A percentile compares a stretch with the other conserved stretches of the same genome.
Evolutionary conservation across 2,329 filamentous ascomycete genomes (phyloP).

Genomic region (Reticulascus tulasneorum): DNA sequence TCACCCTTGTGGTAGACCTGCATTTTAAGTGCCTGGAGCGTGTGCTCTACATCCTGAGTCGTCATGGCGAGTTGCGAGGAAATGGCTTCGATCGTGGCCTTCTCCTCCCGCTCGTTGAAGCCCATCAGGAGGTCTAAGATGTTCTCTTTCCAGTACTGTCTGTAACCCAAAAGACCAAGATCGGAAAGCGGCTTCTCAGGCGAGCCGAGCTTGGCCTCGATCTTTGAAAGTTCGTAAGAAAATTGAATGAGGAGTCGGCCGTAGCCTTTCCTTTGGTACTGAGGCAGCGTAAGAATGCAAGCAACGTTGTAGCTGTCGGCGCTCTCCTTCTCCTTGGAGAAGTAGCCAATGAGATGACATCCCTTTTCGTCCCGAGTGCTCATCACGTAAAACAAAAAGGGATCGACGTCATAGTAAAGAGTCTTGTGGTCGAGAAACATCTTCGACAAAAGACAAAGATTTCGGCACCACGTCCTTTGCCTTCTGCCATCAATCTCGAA

Average conservation of each 20-base stretch:
- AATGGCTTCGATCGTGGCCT: constrained; percentile 81
- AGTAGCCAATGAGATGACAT: constrained; percentile 97
- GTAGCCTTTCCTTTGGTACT: constrained; percentile 93
- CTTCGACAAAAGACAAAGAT: constrained; percentile 89
- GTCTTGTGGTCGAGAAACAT: constrained; percentile 98
- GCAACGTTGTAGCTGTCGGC: constrained; percentile 97
- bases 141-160: constrained; percentile 96
- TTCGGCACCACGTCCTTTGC: constrained; percentile 94
- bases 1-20: constrained; percentile 93
- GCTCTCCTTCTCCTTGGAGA: constrained; percentile 97
- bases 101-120: constrained; percentile 62
- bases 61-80: constrained; percentile 84
- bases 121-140: constrained; percentile 83
- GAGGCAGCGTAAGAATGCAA: constrained; percentile 93
- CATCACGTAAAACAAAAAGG: constrained; percentile 99
- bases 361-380: constrained; percentile 82
- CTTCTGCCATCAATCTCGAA: constrained; percentile 95
- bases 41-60: constrained; percentile 94
- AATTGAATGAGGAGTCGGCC: constrained; percentile 93
- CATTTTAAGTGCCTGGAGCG: constrained; percentile 90
- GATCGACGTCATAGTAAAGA: constrained; percentile 98
- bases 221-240: constrained; percentile 93
- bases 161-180: constrained; percentile 86
- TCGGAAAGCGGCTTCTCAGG: constrained; percentile 96
- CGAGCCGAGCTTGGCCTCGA: constrained; percentile 90